Evolutionary conservation across 176 grass and related monocot species (phyloP), one percentile per base, ranked within the genome.

Genomic region (Microstegium vimineum): DNA sequence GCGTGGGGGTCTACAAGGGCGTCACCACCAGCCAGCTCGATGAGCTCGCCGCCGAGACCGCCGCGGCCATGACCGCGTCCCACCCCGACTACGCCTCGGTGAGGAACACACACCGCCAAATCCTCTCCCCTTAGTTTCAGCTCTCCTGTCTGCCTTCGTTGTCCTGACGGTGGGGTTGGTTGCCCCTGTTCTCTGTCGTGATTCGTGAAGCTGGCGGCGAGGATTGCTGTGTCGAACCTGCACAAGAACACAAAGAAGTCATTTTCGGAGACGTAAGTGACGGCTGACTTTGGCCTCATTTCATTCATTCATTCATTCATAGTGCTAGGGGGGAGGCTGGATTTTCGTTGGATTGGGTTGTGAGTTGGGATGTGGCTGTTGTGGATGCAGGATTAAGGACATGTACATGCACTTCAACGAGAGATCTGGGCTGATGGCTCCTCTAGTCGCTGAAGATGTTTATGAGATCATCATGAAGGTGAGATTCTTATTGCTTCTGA

Each of bases 1-100:
- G 95, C 22, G 92, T 73, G 0, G 95, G 95, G 8, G 92, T 98
- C 0, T 98, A 98, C 85, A 98, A 95, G 89, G 95, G 95, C 25
- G 93, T 98, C 82, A 98, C 92, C 63, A 93, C 95, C 61, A 95
- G 92, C 81, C 95, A 91, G 87, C 95, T 98, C 76, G 95, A 98
- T 23, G 95, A 98, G 82, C 92, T 98, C 71, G 95, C 95, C 14
- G 93, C 95, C 3, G 93, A 98, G 90, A 98, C 95, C 7, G 90
- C 93, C 10, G 95, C 95, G 0, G 93, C 95, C 57, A 64, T 98
- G 90, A 98, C 93, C 4, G 90, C 93, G 1, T 95, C 87, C 10
- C 95, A 98, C 82, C 95, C 95, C 0, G 95, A 98, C 67, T 98
- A 98, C 62, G 95, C 95, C 9, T 92, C 89, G 78, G 93, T 98